These are phyloP conservation scores for Rhododendron kiyosumense DNA, from an alignment of 148 eudicot species.

Conservation along the genomic window DNA sequence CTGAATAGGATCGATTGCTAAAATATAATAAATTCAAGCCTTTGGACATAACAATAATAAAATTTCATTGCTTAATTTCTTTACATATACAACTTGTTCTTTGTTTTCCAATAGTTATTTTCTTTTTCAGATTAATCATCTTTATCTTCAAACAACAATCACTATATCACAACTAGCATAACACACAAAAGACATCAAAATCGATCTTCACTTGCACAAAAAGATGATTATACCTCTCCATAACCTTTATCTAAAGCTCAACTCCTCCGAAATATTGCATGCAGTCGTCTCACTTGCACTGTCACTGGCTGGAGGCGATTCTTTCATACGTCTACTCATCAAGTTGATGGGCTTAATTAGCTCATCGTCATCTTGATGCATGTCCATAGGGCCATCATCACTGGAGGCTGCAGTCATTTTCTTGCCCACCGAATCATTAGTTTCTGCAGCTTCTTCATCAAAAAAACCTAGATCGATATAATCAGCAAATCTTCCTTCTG, in stretches of 20 bases:
- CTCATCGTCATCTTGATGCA: conserved; percentile 30
- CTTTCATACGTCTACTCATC: conserved; percentile 17
- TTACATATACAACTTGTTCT: background rate
- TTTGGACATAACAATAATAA: background rate
- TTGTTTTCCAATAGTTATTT: background rate
- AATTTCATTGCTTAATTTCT: conserved; percentile 1
- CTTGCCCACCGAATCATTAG: conserved; percentile 14
- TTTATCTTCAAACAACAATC: background rate
- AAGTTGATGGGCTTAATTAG: conserved; percentile 44
- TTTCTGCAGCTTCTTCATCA: conserved; percentile 42
- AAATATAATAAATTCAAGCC: background rate
- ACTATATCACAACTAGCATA: background rate
- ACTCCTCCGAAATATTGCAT: conserved; percentile 16
- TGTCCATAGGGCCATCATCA: conserved; percentile 16
- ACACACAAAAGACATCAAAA: background rate
- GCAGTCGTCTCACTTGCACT: conserved; percentile 18
- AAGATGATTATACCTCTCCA: background rate
- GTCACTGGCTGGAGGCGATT: conserved; percentile 11
- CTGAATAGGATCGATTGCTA: background rate
- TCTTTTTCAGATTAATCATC: background rate
- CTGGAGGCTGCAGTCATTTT: conserved; percentile 8
- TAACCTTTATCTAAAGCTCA: conserved; percentile 4
- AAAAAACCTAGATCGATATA: conserved; percentile 53
- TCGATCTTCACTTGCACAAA: conserved; percentile 1
- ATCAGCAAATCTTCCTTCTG: conserved; percentile 55